These are phyloP conservation scores for Datisca glomerata DNA, from an alignment of 306 rosid genomes.

Conservation along the genomic window DNA sequence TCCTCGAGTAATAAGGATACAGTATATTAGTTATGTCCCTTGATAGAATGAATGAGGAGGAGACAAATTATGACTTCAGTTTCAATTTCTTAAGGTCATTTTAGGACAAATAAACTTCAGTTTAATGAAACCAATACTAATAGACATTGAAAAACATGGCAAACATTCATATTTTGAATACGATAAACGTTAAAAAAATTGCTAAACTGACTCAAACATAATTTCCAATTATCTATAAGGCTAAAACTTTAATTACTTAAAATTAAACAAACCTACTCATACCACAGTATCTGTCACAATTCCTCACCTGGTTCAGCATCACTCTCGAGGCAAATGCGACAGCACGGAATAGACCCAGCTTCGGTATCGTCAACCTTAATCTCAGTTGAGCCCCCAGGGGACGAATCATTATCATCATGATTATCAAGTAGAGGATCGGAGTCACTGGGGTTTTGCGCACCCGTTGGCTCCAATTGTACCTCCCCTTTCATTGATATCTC, in stretches of 20 bases:
- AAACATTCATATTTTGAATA: not conserved
- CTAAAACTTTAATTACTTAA: no score
- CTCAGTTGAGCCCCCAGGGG: slow-evolving; percentile 54
- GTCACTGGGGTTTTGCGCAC: slow-evolving; percentile 48
- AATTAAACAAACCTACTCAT: not conserved
- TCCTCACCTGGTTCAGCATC: slow-evolving; percentile 74
- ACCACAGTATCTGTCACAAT: not conserved
- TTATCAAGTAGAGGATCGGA: slow-evolving; percentile 68
- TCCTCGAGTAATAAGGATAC: no score
- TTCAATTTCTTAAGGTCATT: slow-evolving; percentile 1
- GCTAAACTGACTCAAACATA: no score
- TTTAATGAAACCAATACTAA: not conserved
- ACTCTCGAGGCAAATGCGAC: slow-evolving; percentile 94
- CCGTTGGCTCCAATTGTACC: slow-evolving; percentile 65
- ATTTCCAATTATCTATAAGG: no score
- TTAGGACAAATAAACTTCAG: not conserved
- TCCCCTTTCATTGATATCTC: slow-evolving; percentile 76
- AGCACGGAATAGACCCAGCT: slow-evolving; percentile 63
- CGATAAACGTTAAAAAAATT: no score
- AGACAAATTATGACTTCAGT: not conserved
- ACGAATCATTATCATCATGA: slow-evolving; percentile 33
- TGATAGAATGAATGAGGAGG: not conserved
- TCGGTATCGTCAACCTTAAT: slow-evolving; percentile 66
- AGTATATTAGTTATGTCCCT: no score
- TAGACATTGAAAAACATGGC: not conserved